These are phyloP conservation scores for Sporothrix protearum DNA, from an alignment of 2,329 filamentous ascomycete species.

Conservation along the genomic window DNA sequence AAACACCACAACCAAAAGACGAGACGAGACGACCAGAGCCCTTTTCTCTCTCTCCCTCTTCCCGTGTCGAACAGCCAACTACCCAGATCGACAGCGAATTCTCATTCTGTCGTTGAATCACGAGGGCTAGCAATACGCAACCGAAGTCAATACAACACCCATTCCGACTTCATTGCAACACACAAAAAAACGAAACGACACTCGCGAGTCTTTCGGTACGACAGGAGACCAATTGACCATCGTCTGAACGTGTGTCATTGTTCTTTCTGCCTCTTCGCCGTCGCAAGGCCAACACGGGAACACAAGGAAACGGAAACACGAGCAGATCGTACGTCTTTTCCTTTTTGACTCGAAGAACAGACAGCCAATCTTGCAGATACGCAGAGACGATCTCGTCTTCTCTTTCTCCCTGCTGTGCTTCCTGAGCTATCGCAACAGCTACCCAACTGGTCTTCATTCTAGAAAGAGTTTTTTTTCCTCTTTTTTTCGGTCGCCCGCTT, in stretches of 20 bases:
- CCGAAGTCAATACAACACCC: conserved; percentile 1
- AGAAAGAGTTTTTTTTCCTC: background rate
- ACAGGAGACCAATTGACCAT: background rate
- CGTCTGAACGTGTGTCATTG: too few species aligned
- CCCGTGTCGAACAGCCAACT: background rate
- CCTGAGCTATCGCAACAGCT: background rate
- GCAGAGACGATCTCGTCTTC: background rate
- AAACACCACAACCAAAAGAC: conserved; percentile 7
- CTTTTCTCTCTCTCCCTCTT: background rate
- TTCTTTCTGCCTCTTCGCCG: background rate
- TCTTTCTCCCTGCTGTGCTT: background rate
- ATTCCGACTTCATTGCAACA: conserved; percentile 11
- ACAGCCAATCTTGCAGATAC: conserved; percentile 10
- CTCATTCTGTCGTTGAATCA: conserved; percentile 3
- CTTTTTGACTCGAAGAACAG: background rate
- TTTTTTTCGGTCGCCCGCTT: background rate
- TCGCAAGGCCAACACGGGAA: background rate
- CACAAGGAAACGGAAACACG: background rate
- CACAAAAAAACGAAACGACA: conserved; percentile 3
- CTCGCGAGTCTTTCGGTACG: background rate
- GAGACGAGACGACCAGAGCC: conserved; percentile 4
- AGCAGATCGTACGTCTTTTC: background rate
- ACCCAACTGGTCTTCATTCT: background rate
- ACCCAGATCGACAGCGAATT: background rate
- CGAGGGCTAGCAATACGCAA: background rate